A percentile compares a stretch with the other conserved stretches of the same genome.
phyloP scores from a whole-genome alignment of 192 early-diverging fungal genomes.

The Paraglomus brasilianum region DNA sequence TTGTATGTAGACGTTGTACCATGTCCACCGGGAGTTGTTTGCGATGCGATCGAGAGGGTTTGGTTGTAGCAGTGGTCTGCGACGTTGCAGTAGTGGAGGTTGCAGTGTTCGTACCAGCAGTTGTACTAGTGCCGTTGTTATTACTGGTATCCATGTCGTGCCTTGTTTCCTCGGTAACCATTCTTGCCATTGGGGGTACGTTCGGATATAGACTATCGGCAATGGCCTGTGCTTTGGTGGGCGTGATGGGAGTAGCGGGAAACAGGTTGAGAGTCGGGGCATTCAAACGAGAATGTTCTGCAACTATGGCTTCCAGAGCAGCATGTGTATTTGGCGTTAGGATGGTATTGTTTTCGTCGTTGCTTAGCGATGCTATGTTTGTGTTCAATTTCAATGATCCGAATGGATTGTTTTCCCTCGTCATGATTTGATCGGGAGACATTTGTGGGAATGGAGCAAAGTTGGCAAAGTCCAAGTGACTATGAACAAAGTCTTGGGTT shows the following conservation, averaged over 20 bases:
- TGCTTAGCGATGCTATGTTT: background rate
- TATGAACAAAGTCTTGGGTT: background rate
- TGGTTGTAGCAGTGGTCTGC: background rate
- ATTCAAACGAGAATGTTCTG: background rate
- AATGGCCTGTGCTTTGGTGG: background rate
- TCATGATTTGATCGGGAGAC: background rate
- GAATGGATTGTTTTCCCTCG: no score
- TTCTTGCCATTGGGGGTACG: no score
- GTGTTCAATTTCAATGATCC: background rate
- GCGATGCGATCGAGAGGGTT: conserved; percentile 8
- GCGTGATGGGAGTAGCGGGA: conserved; percentile 18
- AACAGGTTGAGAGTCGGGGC: conserved; percentile 14
- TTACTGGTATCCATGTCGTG: background rate
- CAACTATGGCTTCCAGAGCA: background rate
- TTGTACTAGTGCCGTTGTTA: background rate
- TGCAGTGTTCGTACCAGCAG: background rate
- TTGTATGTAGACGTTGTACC: conserved; percentile 23
- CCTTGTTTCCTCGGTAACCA: no score
- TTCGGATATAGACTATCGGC: background rate
- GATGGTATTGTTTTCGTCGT: background rate
- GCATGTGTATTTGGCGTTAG: background rate
- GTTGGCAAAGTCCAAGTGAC: background rate
- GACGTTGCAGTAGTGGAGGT: background rate
- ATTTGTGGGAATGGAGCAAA: background rate
- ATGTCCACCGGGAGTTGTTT: conserved; percentile 17